These are phyloP conservation scores for Beauveria bassiana DNA, from an alignment of 2,329 filamentous ascomycete genomes.

Conservation along the genomic window DNA sequence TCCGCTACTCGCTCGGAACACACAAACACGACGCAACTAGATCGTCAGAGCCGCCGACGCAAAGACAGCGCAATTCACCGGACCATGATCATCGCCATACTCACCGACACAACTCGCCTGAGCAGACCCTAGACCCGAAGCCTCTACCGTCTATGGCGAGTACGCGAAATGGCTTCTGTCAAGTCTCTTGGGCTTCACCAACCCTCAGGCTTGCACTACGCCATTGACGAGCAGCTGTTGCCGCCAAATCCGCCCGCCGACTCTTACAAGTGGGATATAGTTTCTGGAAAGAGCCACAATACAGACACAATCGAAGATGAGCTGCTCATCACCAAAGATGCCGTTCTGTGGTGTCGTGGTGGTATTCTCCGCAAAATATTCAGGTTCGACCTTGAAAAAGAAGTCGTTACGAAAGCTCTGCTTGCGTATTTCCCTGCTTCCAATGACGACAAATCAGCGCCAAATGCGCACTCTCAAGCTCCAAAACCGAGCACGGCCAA, in stretches of 20 bases:
- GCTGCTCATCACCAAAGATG: constrained; percentile 63
- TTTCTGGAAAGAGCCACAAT: constrained; percentile 58
- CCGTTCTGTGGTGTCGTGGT: constrained; percentile 84
- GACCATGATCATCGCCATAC: not conserved
- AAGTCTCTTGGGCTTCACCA: constrained; percentile 86
- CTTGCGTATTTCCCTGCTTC: constrained; percentile 70
- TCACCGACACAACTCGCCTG: not conserved
- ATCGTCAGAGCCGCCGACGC: not conserved
- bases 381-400: constrained; percentile 78
- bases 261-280: constrained; percentile 41
- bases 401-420: constrained; percentile 77
- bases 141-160: constrained; percentile 24
- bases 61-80: not conserved
- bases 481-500: constrained; percentile 10
- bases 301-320: constrained; percentile 60
- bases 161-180: constrained; percentile 69
- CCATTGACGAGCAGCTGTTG: constrained; percentile 73
- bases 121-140: not conserved
- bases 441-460: constrained; percentile 26
- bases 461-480: constrained; percentile 6
- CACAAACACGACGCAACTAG: not conserved
- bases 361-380: constrained; percentile 79
- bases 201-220: constrained; percentile 74
- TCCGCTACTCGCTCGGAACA: not conserved
- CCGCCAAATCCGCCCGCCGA: constrained; percentile 56